Evolutionary conservation across 768 basidiomycete genomes (phyloP).

Genomic region (Russula vinacea): DNA sequence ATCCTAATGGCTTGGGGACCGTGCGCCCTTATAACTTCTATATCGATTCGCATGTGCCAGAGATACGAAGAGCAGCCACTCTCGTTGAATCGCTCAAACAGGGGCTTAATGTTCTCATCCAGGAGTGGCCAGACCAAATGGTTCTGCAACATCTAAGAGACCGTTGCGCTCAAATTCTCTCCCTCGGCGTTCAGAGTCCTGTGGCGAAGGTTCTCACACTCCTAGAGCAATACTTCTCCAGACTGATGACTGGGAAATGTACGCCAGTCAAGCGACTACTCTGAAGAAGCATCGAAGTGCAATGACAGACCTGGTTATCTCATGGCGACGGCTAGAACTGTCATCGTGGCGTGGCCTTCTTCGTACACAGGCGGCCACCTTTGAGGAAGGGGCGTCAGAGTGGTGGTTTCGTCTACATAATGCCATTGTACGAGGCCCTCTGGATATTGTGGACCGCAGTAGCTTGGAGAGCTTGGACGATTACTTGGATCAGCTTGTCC

Average conservation of each 20-base stretch:
- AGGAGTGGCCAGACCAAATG: conserved; percentile 97
- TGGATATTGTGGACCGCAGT: conserved; percentile 47
- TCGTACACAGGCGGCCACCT: conserved; percentile 57
- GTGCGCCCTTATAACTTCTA: conserved; percentile 68
- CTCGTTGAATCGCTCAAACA: conserved; percentile 50
- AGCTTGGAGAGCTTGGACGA: conserved; percentile 38
- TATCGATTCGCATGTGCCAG: conserved; percentile 65
- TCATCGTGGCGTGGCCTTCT: conserved; percentile 82
- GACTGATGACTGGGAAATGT: conserved; percentile 95
- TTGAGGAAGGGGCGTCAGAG: conserved; percentile 48
- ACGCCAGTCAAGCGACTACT: conserved; percentile 87
- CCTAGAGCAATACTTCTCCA: conserved; percentile 82
- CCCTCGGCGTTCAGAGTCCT: conserved; percentile 61
- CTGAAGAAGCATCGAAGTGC: conserved; percentile 63
- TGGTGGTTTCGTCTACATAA: conserved; percentile 96
- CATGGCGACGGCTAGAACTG: conserved; percentile 88
- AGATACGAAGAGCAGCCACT: conserved; percentile 58
- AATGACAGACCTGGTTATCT: conserved; percentile 70
- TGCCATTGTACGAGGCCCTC: conserved; percentile 59
- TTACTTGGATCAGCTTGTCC: conserved; percentile 66
- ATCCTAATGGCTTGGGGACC: conserved; percentile 21
- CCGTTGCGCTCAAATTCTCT: conserved; percentile 64
- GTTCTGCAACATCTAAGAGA: conserved; percentile 80
- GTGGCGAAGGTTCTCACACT: conserved; percentile 79
- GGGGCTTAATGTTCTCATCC: conserved; percentile 55